A percentile compares a stretch with the other conserved stretches of the same genome.
These are phyloP conservation scores for Purpureocillium lavendulum DNA, from an alignment of 2,329 filamentous ascomycete species.

Conservation along the genomic window DNA sequence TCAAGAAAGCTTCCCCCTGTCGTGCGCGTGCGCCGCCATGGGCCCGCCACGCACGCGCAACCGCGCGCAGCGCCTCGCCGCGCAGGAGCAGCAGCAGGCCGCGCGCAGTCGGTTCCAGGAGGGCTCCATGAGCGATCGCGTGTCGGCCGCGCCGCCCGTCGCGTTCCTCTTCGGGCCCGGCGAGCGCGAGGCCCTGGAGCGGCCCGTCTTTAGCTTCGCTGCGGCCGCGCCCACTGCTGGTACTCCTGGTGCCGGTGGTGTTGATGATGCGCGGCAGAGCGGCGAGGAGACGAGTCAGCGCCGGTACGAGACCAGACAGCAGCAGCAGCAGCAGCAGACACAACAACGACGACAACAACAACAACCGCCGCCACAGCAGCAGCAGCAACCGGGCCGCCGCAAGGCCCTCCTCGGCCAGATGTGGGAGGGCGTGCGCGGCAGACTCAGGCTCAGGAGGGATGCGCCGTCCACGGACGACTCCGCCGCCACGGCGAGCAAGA, in stretches of 20 bases:
- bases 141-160: constrained; percentile 61
- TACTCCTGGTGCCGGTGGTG: too few relatives aligned
- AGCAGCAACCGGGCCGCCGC: constrained; percentile 9
- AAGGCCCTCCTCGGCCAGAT: constrained; percentile 24
- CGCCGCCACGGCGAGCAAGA: constrained; percentile 8
- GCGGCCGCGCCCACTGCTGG: too few relatives aligned
- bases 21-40: too few relatives aligned
- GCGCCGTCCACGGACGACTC: constrained; percentile 13
- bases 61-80: constrained; percentile 20
- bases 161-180: constrained; percentile 47
- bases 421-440: constrained; percentile 28
- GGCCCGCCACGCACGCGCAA: constrained; percentile 16
- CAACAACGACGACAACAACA: too few relatives aligned
- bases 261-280: constrained; percentile 5
- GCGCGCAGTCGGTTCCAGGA: constrained; percentile 56
- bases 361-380: too few relatives aligned
- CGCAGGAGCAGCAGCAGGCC: constrained; percentile 13
- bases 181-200: constrained; percentile 21
- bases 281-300: not conserved
- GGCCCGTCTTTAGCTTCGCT: constrained; percentile 7
- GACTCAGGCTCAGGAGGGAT: constrained; percentile 19
- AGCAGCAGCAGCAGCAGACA: too few relatives aligned
- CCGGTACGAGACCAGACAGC: not conserved
- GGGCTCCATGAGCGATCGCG: constrained; percentile 79
- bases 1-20: too few relatives aligned